Evolutionary conservation across 768 basidiomycete genomes (phyloP).

Genomic region (Phylloporus arenicola): DNA sequence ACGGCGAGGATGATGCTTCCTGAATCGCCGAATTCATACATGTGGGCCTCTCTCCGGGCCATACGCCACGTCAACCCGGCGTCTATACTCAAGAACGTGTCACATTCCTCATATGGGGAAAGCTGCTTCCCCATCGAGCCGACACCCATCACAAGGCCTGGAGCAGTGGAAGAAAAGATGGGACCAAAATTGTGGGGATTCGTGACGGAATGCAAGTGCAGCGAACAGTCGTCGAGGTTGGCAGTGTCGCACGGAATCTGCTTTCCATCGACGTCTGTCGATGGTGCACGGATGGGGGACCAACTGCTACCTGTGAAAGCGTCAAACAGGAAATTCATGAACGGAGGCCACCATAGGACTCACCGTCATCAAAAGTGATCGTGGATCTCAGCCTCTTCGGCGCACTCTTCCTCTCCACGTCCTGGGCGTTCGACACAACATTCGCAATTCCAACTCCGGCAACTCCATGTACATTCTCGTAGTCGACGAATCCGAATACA

Average conservation of each 20-base stretch:
- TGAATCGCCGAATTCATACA: conserved; percentile 94
- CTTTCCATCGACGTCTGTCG: conserved; percentile 54
- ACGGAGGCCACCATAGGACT: background rate
- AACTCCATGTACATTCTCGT: conserved; percentile 79
- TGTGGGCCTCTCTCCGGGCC: conserved; percentile 69
- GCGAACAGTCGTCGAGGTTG: conserved; percentile 60
- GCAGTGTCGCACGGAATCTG: conserved; percentile 56
- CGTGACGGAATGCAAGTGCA: conserved; percentile 93
- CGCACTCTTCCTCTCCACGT: conserved; percentile 68
- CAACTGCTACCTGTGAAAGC: conserved; percentile 59
- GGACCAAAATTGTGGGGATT: conserved; percentile 90
- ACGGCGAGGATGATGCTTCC: conserved; percentile 76
- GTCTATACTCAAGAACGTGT: conserved; percentile 90
- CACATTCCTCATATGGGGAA: conserved; percentile 73
- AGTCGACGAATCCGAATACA: conserved; percentile 84
- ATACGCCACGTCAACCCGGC: conserved; percentile 85
- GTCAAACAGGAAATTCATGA: background rate
- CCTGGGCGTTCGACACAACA: conserved; percentile 74
- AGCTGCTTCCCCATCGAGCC: conserved; percentile 75
- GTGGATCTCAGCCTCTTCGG: conserved; percentile 69
- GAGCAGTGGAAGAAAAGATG: conserved; percentile 91
- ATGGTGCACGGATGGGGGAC: conserved; percentile 58
- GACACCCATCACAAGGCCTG: conserved; percentile 95
- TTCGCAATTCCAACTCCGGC: conserved; percentile 93
- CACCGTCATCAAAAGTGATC: conserved; percentile 89